phyloP scores from a whole-genome alignment of 2,329 filamentous ascomycete species.

The Hypoxylon sp. region DNA sequence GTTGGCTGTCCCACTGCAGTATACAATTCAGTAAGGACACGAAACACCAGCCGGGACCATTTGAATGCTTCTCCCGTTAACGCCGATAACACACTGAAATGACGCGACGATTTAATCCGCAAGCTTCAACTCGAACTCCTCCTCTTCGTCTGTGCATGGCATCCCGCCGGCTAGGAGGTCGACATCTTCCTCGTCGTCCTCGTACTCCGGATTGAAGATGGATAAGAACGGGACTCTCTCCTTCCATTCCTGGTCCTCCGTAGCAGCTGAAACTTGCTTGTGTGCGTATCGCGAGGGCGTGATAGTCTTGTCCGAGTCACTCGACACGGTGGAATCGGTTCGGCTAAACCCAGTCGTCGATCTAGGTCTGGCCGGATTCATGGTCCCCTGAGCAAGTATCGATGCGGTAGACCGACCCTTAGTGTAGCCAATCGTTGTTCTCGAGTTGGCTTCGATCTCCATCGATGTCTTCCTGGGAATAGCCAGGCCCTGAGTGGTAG shows the following conservation, averaged over 20 bases:
- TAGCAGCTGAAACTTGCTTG: conserved; percentile 35
- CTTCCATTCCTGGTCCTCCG: conserved; percentile 48
- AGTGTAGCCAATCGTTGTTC: conserved; percentile 84
- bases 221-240: conserved; percentile 62
- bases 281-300: conserved; percentile 56
- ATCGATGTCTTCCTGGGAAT: conserved; percentile 58
- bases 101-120: conserved; percentile 25
- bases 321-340: conserved; percentile 50
- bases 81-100: conserved; percentile 12
- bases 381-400: conserved; percentile 52
- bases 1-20: neutral
- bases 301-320: conserved; percentile 54
- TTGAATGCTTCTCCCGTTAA: conserved; percentile 7
- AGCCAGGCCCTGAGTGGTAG: conserved; percentile 48
- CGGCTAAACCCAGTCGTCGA: conserved; percentile 40
- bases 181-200: conserved; percentile 53
- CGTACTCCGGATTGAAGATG: conserved; percentile 62
- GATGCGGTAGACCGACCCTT: conserved; percentile 71
- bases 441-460: conserved; percentile 73
- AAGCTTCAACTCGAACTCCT: conserved; percentile 64
- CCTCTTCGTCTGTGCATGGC: conserved; percentile 52
- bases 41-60: conserved; percentile 6
- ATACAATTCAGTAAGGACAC: conserved; percentile 1
- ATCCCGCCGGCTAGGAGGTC: conserved; percentile 43
- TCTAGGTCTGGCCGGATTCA: conserved; percentile 31